Percentiles rank a stretch among this genome's conserved stretches.
Conservation (phyloP, 2,329 filamentous ascomycete species). For the Tolypocladium sp. region DNA sequence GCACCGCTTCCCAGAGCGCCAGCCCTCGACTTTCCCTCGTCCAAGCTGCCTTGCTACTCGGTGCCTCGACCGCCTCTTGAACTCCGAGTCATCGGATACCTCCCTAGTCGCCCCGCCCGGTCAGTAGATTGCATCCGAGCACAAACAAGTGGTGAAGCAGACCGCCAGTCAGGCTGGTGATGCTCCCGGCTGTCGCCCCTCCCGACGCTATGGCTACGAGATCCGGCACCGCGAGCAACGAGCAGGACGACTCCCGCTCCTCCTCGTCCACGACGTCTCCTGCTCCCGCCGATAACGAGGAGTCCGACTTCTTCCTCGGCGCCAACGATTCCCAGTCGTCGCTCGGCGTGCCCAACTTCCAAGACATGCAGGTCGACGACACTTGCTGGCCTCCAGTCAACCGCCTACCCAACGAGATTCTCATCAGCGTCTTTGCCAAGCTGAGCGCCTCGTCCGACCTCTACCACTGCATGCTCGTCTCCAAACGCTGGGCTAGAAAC, state of each 20-base stretch:
- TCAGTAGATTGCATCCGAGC: background rate
- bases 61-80: background rate
- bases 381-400: slow-evolving; percentile 70
- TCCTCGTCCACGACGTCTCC: slow-evolving; percentile 68
- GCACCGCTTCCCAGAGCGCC: background rate
- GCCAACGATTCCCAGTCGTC: slow-evolving; percentile 93
- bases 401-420: slow-evolving; percentile 83
- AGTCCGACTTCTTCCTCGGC: slow-evolving; percentile 85
- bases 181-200: slow-evolving; percentile 9
- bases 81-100: background rate
- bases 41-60: background rate
- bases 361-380: slow-evolving; percentile 62
- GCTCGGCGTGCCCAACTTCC: slow-evolving; percentile 68
- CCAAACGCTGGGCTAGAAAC: slow-evolving; percentile 85
- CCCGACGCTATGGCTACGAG: slow-evolving; percentile 9
- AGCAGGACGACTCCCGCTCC: slow-evolving; percentile 44
- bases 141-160: background rate
- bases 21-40: background rate
- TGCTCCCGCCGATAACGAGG: slow-evolving; percentile 70
- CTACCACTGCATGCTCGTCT: slow-evolving; percentile 86
- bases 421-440: slow-evolving; percentile 86
- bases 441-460: slow-evolving; percentile 69
- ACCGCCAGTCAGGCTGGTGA: background rate
- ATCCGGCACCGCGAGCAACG: slow-evolving; percentile 15
- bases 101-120: background rate